Base-by-base conservation (phyloP, 2,329 filamentous ascomycete genomes). In the Fusarium sp. region DNA sequence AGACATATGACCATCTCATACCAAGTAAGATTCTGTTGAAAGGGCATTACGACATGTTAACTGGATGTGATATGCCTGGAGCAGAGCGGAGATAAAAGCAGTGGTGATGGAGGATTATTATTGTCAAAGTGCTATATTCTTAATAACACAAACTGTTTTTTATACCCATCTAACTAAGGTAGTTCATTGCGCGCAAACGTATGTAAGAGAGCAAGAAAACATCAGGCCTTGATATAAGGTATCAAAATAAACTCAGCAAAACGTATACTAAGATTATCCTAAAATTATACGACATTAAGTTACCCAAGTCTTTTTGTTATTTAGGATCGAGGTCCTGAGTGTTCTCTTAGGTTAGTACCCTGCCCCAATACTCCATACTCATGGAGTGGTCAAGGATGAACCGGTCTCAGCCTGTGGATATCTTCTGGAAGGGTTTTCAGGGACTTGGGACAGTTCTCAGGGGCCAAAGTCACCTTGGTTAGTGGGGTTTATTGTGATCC, bases 351-450 rank as follows among this genome's bases (percentile, higher is more conserved):
- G 14, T 35, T 17, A 35, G 14, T 20, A 39, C 22, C 14, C 22
- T 48, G 26, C 45, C 17, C 18, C 50, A 10, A 36, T 53, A 41
- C 8, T 32, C 28, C n/a, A 9, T 22, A 22, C 12, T n/a, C 51
- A 42, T n/a, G 35, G 51, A 30, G 14, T 30, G 24, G 20, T 30
- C 24, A 41, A 18, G 13, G 20, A 39, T 22, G 51, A 28, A 24
- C 32, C 30, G 17, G n/a, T 36, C 41, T 22, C 56, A 51, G 32
- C 26, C 45, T 38, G 20, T 36, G 24, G 28, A 57, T 57, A n/a
- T 38, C 70, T 74, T 74, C 72, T 74, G 53, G 72, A 74, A 74
- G 63, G 68, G 54, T 50, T 69, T 72, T 74, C 59, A 69, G 63
- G 62, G 71, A 58, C 47, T 69, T 26, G 47, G 53, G 47, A 62